phyloP scores from a whole-genome alignment of 768 basidiomycete species.

The Podaxis pistillaris region DNA sequence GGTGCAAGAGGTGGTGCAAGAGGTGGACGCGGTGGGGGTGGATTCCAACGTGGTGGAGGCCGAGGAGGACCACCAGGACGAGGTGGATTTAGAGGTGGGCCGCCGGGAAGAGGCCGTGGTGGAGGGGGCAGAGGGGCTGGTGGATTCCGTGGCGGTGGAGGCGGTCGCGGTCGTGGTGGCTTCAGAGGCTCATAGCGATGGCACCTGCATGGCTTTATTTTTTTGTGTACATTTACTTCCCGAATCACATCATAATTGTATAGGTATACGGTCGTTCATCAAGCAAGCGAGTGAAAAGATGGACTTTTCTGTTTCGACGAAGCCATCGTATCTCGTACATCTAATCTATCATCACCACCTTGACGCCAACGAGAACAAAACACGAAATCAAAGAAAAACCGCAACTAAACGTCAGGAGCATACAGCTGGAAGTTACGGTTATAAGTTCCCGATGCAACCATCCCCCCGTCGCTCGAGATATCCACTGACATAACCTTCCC shows the following conservation, averaged over 20 bases:
- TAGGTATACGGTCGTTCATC: background rate
- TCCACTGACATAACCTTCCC: constrained; percentile 99
- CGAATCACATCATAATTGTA: constrained; percentile 6
- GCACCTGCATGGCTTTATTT: too few species aligned
- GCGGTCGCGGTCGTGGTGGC: constrained; percentile 39
- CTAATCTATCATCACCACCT: background rate
- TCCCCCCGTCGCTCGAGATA: constrained; percentile 75
- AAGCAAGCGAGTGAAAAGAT: background rate
- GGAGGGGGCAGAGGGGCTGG: constrained; percentile 39
- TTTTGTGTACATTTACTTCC: constrained; percentile 1
- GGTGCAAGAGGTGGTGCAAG: constrained; percentile 32
- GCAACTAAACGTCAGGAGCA: constrained; percentile 60
- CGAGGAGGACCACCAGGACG: constrained; percentile 34
- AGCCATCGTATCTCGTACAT: background rate
- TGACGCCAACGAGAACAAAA: background rate
- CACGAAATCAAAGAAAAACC: constrained; percentile 7
- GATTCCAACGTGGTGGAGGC: constrained; percentile 42
- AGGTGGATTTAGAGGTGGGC: constrained; percentile 30
- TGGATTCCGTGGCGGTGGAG: constrained; percentile 40
- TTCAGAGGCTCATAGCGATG: constrained; percentile 46
- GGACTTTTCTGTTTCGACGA: background rate
- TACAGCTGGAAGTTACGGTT: constrained; percentile 95
- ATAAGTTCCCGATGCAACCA: constrained; percentile 88
- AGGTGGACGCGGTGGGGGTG: constrained; percentile 48
- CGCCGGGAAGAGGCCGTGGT: constrained; percentile 37